These are phyloP conservation scores for Conringia planisiliqua DNA, from an alignment of 345 rosid genomes.

Conservation along the genomic window DNA sequence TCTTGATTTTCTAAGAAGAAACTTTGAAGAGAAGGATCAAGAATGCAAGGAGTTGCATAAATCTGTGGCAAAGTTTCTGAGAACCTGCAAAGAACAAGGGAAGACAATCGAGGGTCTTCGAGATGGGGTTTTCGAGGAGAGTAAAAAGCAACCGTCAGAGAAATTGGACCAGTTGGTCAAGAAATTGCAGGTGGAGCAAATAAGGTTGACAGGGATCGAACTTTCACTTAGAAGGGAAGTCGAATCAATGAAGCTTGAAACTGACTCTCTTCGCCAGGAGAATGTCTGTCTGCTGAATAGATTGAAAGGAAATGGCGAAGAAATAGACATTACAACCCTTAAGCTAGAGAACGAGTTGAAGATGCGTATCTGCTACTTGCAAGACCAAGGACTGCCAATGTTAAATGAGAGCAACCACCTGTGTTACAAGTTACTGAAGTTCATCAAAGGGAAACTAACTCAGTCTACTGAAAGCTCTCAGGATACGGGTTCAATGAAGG, in stretches of 20 bases:
- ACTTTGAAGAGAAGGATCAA: constrained; percentile 76
- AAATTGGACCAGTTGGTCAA: constrained; percentile 44
- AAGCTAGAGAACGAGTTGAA: constrained; percentile 73
- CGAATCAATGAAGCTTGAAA: constrained; percentile 59
- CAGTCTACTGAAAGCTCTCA: constrained; percentile 48
- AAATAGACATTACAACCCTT: constrained; percentile 47
- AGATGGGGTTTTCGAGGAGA: constrained; percentile 46
- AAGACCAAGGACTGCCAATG: constrained; percentile 71
- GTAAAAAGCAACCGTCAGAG: constrained; percentile 43
- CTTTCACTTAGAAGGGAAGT: constrained; percentile 70
- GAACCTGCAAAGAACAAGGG: constrained; percentile 82
- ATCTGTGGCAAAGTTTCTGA: constrained; percentile 58
- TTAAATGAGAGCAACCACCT: constrained; percentile 58
- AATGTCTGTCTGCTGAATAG: constrained; percentile 75
- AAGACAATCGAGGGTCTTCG: constrained; percentile 82
- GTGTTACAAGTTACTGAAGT: constrained; percentile 62
- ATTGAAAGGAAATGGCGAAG: constrained; percentile 58
- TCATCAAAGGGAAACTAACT: constrained; percentile 50
- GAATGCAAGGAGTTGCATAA: constrained; percentile 91
- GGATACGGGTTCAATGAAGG: constrained; percentile 31
- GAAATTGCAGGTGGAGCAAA: constrained; percentile 71
- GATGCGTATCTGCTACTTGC: constrained; percentile 59
- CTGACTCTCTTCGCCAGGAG: constrained; percentile 79
- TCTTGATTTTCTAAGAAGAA: constrained; percentile 51
- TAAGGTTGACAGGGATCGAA: constrained; percentile 83